phyloP scores from a whole-genome alignment of 1,139 yeast genomes.

The Saccharomyces pastorianus region DNA sequence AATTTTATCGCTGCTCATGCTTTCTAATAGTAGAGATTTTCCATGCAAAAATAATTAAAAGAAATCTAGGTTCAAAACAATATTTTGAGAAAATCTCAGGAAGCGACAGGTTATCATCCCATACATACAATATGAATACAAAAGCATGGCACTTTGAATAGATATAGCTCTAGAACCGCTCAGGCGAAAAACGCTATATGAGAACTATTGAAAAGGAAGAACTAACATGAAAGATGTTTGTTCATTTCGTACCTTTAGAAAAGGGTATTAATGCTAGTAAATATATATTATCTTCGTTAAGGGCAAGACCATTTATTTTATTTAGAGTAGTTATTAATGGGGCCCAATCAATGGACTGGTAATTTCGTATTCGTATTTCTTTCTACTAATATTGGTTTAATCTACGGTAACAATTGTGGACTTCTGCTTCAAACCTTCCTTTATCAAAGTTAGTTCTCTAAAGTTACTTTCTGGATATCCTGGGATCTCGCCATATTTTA shows the following conservation, averaged over 20 bases:
- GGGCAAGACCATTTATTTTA: neutral
- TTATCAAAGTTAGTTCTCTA: constrained; percentile 30
- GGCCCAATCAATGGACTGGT: neutral
- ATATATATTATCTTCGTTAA: neutral
- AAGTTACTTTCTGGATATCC: constrained; percentile 49
- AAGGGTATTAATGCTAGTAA: neutral
- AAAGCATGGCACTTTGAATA: neutral
- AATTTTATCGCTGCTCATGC: constrained; percentile 41
- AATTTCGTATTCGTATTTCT: neutral
- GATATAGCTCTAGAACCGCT: neutral
- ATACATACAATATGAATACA: too few species aligned
- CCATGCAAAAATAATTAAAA: too few species aligned
- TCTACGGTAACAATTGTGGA: constrained; percentile 26
- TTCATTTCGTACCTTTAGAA: neutral
- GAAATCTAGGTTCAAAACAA: too few species aligned
- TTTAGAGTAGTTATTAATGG: neutral
- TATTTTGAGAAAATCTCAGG: too few species aligned
- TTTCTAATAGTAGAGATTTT: constrained; percentile 52
- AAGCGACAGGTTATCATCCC: too few species aligned
- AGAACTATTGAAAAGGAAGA: neutral
- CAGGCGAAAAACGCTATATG: neutral
- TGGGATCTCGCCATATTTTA: constrained; percentile 58
- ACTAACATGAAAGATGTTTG: neutral
- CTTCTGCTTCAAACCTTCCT: constrained; percentile 31
- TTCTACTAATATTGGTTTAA: constrained; percentile 30